Conservation (phyloP, 2,329 filamentous ascomycete species). For the Trichoderma cornu-damae region DNA sequence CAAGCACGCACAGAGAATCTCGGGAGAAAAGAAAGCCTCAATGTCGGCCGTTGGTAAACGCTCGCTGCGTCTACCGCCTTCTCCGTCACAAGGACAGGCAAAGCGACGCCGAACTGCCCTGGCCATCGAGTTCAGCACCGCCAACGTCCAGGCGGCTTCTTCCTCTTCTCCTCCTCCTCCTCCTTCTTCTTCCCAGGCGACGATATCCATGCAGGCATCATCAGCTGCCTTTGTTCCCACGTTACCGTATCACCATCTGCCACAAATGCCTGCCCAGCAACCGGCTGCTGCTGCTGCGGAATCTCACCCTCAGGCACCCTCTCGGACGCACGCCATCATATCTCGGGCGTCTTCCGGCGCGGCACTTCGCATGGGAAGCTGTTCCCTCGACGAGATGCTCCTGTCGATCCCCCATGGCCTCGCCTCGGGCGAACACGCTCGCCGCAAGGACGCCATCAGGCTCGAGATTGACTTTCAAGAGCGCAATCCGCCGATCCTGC, state of each 20-base stretch:
- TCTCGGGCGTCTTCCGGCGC: neutral
- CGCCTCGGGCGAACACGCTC: slow-evolving; percentile 19
- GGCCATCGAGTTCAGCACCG: neutral
- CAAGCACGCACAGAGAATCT: neutral
- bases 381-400: slow-evolving; percentile 22
- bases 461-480: slow-evolving; percentile 24
- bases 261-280: neutral
- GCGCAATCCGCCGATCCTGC: slow-evolving; percentile 28
- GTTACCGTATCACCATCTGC: neutral
- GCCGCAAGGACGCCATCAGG: slow-evolving; percentile 23
- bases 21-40: neutral
- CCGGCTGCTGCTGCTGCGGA: neutral
- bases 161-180: neutral
- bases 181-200: neutral
- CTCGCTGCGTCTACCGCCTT: neutral
- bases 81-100: neutral
- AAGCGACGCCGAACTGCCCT: neutral
- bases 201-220: neutral
- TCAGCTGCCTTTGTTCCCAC: neutral
- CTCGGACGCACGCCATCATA: neutral
- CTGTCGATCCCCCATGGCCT: slow-evolving; percentile 24
- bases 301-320: neutral
- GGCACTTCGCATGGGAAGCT: slow-evolving; percentile 19
- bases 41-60: neutral
- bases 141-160: neutral